Conservation (phyloP, 768 basidiomycete species). For the Trametes sanguinea region DNA sequence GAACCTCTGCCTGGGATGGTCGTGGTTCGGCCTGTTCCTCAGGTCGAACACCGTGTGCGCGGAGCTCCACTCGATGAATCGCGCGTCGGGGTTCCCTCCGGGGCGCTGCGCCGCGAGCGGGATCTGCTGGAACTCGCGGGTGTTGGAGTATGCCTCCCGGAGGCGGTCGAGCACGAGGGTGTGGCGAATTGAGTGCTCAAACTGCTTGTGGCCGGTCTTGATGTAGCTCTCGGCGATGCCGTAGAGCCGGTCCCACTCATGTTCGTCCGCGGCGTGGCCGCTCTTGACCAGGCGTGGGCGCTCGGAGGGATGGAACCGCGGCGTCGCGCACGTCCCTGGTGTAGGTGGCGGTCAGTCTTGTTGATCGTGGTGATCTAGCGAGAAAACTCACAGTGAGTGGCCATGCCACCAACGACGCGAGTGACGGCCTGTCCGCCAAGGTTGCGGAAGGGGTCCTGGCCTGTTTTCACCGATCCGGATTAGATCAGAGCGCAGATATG, state of each 20-base stretch:
- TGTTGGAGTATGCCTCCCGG: constrained; percentile 3
- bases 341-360: no score
- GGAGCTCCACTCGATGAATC: constrained; percentile 29
- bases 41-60: constrained; percentile 22
- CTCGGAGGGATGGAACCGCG: constrained; percentile 20
- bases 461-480: background rate
- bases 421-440: constrained; percentile 29
- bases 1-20: constrained; percentile 9
- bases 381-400: no score
- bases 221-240: constrained; percentile 23
- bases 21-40: background rate
- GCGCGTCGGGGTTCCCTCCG: constrained; percentile 19
- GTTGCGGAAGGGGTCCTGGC: constrained; percentile 25
- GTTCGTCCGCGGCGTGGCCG: constrained; percentile 3
- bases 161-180: constrained; percentile 25
- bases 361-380: no score
- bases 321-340: constrained; percentile 29
- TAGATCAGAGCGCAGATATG: constrained; percentile 7
- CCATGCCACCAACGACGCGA: constrained; percentile 31
- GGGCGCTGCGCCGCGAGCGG: constrained; percentile 30
- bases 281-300: constrained; percentile 15
- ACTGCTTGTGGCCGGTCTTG: constrained; percentile 21
- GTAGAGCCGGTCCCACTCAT: constrained; percentile 25
- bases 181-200: constrained; percentile 30
- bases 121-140: constrained; percentile 18